These are phyloP conservation scores for Chlorella vulgaris DNA, from an alignment of 139 green algal genomes.

Conservation along the genomic window DNA sequence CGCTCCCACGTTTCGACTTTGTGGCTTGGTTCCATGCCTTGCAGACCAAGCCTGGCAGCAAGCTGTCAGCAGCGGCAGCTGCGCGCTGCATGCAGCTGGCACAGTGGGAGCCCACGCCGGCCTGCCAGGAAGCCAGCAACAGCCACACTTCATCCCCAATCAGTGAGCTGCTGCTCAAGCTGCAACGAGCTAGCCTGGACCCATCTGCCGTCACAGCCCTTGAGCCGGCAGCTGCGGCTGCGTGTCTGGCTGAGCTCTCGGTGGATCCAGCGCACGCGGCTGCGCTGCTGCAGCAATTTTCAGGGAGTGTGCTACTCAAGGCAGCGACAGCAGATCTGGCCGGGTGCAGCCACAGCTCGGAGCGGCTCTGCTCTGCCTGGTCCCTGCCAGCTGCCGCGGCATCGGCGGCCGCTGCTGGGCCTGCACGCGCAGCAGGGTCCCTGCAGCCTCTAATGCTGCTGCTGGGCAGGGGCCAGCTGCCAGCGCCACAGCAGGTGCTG, in stretches of 20 bases:
- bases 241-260: too few species aligned
- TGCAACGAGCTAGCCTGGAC: not conserved
- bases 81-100: slow-evolving; percentile 14
- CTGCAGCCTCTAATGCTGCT: not conserved
- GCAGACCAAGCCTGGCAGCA: slow-evolving; percentile 17
- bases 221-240: not conserved
- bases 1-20: not conserved
- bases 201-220: not conserved
- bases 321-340: not conserved
- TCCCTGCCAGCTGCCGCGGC: not conserved
- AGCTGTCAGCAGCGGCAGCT: not conserved
- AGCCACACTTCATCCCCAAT: not conserved
- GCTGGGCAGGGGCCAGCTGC: not conserved
- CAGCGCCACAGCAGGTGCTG: not conserved
- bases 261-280: too few species aligned
- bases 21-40: not conserved
- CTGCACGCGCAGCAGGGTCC: not conserved
- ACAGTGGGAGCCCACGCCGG: slow-evolving; percentile 24
- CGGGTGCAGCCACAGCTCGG: not conserved
- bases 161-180: not conserved
- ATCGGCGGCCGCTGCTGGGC: not conserved
- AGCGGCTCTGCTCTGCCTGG: not conserved
- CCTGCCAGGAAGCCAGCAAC: not conserved
- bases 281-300: not conserved
- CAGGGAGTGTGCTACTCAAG: too few species aligned